Evolutionary conservation across 75 land plant genomes (phyloP).

Genomic region (Chamaecyparis obtusa): DNA sequence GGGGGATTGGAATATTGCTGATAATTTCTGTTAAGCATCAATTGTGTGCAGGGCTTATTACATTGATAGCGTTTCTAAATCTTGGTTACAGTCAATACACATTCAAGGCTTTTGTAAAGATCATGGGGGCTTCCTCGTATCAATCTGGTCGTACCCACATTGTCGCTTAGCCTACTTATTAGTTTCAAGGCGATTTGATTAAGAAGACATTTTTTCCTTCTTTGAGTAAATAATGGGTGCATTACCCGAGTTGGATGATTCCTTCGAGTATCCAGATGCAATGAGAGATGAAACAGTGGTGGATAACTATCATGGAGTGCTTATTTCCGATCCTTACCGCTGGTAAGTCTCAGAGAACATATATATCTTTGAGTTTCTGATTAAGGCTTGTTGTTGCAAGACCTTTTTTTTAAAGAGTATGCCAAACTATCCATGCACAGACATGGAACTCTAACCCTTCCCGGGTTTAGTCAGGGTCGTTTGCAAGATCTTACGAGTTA

Average conservation of each 20-base stretch:
- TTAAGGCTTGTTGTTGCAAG: background rate
- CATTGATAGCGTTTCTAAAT: background rate
- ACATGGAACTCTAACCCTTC: background rate
- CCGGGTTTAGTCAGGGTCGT: background rate
- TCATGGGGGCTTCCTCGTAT: background rate
- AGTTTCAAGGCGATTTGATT: background rate
- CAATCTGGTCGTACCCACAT: background rate
- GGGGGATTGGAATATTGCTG: background rate
- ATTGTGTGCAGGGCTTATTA: background rate
- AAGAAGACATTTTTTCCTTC: background rate
- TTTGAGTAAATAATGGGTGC: slow-evolving; percentile 27
- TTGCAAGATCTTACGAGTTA: background rate
- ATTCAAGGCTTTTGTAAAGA: background rate
- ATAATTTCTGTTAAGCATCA: background rate
- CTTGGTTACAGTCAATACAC: background rate
- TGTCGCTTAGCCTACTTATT: background rate
- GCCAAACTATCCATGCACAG: background rate
- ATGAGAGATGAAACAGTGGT: slow-evolving; percentile 35
- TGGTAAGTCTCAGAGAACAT: slow-evolving; percentile 20
- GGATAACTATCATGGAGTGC: slow-evolving; percentile 36
- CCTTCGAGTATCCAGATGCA: slow-evolving; percentile 21
- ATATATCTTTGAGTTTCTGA: background rate
- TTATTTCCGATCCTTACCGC: slow-evolving; percentile 43
- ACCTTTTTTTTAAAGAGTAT: background rate
- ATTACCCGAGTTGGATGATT: slow-evolving; percentile 14